Evolutionary conservation across 352 stramenopile species (phyloP).

Genomic region (Globisporangium iwayamae): DNA sequence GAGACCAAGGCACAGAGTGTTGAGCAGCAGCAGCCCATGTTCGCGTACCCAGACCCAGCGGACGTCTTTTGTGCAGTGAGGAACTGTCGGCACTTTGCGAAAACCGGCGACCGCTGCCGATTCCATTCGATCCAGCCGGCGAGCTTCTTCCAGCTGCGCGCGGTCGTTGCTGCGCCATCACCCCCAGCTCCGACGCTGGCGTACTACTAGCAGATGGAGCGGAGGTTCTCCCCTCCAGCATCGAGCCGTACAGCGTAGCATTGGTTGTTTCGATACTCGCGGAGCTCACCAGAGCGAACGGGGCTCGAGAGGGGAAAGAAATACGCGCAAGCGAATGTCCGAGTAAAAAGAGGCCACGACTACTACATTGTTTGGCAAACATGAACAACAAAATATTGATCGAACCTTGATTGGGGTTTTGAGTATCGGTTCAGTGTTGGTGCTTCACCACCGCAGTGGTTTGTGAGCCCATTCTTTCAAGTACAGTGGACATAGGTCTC

Average conservation of each 20-base stretch:
- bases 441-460: too few species aligned
- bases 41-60: slow-evolving; percentile 30
- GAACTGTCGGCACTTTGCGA: slow-evolving; percentile 54
- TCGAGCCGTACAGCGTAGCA: background rate
- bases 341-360: too few species aligned
- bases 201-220: background rate
- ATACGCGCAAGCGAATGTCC: too few species aligned
- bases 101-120: slow-evolving; percentile 53
- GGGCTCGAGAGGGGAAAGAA: too few species aligned
- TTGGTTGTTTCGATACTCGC: background rate
- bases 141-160: slow-evolving; percentile 20
- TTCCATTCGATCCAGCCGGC: slow-evolving; percentile 42
- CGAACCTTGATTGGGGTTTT: too few species aligned
- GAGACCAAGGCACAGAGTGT: slow-evolving; percentile 12
- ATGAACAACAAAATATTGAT: too few species aligned
- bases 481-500: too few species aligned
- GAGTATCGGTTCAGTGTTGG: too few species aligned
- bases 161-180: background rate
- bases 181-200: background rate
- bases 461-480: too few species aligned
- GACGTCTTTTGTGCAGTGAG: slow-evolving; percentile 41
- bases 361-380: too few species aligned
- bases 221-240: background rate
- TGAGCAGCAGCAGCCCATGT: background rate
- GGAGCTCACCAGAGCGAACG: background rate